phyloP scores from a whole-genome alignment of 2,329 filamentous ascomycete genomes.

The Diplodia scrobiculata region DNA sequence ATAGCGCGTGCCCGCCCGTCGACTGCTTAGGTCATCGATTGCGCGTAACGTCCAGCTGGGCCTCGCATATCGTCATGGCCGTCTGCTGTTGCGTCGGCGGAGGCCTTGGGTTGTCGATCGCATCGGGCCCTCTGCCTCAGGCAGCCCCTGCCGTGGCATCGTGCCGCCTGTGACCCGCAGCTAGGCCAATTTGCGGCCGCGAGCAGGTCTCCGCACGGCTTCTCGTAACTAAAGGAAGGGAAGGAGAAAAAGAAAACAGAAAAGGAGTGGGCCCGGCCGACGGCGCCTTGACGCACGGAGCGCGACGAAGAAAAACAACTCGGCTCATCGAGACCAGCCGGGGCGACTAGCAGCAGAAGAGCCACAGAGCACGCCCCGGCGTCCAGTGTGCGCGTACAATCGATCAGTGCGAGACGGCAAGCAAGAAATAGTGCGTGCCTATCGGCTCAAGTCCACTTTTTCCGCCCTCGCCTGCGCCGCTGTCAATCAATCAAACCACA shows the following conservation, averaged over 20 bases:
- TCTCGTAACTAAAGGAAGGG: neutral
- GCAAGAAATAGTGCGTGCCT: slow-evolving; percentile 3
- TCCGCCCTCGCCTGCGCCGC: slow-evolving; percentile 1
- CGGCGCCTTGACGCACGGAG: too few relatives aligned
- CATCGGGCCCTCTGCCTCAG: neutral
- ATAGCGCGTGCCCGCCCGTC: neutral
- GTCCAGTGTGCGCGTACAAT: neutral
- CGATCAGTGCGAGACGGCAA: slow-evolving; percentile 1
- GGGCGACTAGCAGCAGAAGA: too few relatives aligned
- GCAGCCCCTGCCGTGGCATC: neutral
- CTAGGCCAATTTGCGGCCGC: neutral
- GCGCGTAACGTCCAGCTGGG: neutral
- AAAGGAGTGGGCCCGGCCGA: neutral
- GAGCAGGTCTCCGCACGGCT: too few relatives aligned
- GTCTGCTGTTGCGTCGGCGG: neutral
- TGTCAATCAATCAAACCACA: slow-evolving; percentile 16
- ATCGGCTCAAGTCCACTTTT: slow-evolving; percentile 7
- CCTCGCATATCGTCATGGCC: neutral
- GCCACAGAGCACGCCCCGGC: neutral
- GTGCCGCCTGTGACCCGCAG: neutral
- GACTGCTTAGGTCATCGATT: slow-evolving; percentile 9
- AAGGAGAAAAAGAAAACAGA: neutral
- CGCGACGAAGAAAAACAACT: too few relatives aligned
- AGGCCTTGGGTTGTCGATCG: neutral
- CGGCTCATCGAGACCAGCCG: neutral